Evolutionary conservation across 2,329 filamentous ascomycete genomes (phyloP).

Genomic region (Aureobasidium musti): DNA sequence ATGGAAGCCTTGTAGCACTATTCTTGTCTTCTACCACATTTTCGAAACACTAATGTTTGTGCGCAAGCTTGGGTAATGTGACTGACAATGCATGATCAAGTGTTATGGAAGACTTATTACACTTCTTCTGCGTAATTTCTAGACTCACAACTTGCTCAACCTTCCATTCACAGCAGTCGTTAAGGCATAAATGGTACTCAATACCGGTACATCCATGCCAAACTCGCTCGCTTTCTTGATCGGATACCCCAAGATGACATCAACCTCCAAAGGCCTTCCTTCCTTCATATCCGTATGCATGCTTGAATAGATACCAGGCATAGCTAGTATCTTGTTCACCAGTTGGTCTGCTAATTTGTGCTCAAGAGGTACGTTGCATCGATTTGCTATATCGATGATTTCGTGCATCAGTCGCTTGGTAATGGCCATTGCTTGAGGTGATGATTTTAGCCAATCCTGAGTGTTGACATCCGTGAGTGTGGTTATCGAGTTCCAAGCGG

Average conservation of each 20-base stretch:
- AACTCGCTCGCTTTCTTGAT: slow-evolving; percentile 46
- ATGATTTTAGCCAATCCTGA: slow-evolving; percentile 47
- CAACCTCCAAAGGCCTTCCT: slow-evolving; percentile 50
- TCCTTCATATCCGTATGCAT: slow-evolving; percentile 51
- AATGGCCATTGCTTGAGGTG: slow-evolving; percentile 44
- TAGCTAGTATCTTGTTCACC: slow-evolving; percentile 44
- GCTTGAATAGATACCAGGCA: slow-evolving; percentile 48
- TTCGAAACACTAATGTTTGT: too few species aligned
- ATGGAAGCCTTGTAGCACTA: background rate
- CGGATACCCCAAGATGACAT: slow-evolving; percentile 51
- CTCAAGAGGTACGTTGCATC: slow-evolving; percentile 44
- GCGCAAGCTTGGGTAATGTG: too few species aligned
- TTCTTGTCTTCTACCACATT: background rate
- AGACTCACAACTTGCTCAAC: slow-evolving; percentile 29
- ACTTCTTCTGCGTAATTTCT: background rate
- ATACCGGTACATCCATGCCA: slow-evolving; percentile 44
- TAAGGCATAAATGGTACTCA: slow-evolving; percentile 46
- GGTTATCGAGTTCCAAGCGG: slow-evolving; percentile 61
- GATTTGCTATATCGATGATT: slow-evolving; percentile 46
- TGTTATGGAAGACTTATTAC: too few species aligned
- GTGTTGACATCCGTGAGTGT: slow-evolving; percentile 49
- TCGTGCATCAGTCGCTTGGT: slow-evolving; percentile 49
- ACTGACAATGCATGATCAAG: too few species aligned
- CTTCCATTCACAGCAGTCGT: slow-evolving; percentile 36
- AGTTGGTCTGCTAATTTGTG: slow-evolving; percentile 45